A percentile compares a stretch with the other conserved stretches of the same genome.
Conservation (phyloP, 176 grass and related monocot species). For the Raddia guianensis region DNA sequence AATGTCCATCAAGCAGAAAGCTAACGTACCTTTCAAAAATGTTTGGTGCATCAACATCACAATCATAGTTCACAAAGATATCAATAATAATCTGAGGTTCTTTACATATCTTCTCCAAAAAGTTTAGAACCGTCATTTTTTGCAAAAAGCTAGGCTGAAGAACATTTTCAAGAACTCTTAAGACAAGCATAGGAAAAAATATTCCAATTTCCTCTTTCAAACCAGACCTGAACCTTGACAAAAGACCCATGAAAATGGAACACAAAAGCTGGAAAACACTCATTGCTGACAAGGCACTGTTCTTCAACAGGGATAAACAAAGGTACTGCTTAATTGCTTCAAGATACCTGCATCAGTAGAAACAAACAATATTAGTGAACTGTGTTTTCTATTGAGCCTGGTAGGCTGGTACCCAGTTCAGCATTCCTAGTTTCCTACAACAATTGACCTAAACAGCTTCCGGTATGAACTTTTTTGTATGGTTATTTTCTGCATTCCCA, state of each 20-base stretch:
- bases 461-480: neutral
- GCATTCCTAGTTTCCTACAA: neutral
- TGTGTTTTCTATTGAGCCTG: conserved; percentile 16
- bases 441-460: conserved; percentile 21
- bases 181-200: conserved; percentile 97
- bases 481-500: conserved; percentile 22
- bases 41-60: conserved; percentile 95
- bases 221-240: conserved; percentile 82
- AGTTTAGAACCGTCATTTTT: conserved; percentile 94
- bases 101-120: conserved; percentile 86
- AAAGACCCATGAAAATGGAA: conserved; percentile 82
- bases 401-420: conserved; percentile 7
- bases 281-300: conserved; percentile 91
- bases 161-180: conserved; percentile 94
- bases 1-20: conserved; percentile 16
- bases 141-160: conserved; percentile 95
- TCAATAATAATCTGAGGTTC: conserved; percentile 88
- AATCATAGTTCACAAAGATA: conserved; percentile 99
- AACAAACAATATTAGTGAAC: conserved; percentile 16
- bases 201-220: conserved; percentile 99
- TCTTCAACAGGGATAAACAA: conserved; percentile 97
- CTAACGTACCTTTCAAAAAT: conserved; percentile 89
- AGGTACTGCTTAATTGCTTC: conserved; percentile 93
- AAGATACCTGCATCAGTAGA: conserved; percentile 76
- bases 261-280: conserved; percentile 94